phyloP scores from a whole-genome alignment of 2,329 filamentous ascomycete genomes.

The Aspergillus sp. region DNA sequence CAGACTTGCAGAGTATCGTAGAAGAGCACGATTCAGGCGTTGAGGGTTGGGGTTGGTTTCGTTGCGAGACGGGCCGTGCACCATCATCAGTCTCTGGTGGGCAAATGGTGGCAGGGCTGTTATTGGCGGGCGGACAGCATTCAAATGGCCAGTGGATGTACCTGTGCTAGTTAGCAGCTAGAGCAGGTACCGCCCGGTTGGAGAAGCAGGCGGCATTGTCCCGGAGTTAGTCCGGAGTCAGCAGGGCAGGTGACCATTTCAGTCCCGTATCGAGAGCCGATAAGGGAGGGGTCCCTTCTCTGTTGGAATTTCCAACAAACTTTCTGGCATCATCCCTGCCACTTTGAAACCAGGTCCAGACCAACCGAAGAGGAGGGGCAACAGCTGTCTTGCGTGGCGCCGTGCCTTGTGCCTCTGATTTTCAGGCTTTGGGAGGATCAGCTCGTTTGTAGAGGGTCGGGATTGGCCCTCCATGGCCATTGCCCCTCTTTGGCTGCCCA shows the following conservation, averaged over 20 bases:
- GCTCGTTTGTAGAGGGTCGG: neutral
- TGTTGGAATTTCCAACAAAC: neutral
- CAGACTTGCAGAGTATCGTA: neutral
- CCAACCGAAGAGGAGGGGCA: neutral
- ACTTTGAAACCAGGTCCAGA: constrained; percentile 3
- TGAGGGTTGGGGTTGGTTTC: too few relatives aligned
- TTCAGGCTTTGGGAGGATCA: neutral
- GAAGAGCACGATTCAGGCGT: neutral
- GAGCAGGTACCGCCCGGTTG: neutral
- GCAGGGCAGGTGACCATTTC: neutral
- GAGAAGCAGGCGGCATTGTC: too few relatives aligned
- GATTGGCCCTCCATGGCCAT: neutral
- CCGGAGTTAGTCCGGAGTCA: neutral
- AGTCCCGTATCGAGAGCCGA: neutral
- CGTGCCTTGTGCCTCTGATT: neutral
- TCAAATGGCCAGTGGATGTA: neutral
- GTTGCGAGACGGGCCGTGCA: too few relatives aligned
- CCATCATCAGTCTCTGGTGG: too few relatives aligned
- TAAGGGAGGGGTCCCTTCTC: neutral
- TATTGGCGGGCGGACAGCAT: too few relatives aligned
- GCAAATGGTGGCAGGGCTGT: too few relatives aligned
- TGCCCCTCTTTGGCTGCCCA: neutral
- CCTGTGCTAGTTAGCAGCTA: neutral
- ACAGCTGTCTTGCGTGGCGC: neutral
- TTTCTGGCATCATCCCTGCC: neutral